Conservation (phyloP, 768 basidiomycete genomes). For the Lactarius akahatsu region DNA sequence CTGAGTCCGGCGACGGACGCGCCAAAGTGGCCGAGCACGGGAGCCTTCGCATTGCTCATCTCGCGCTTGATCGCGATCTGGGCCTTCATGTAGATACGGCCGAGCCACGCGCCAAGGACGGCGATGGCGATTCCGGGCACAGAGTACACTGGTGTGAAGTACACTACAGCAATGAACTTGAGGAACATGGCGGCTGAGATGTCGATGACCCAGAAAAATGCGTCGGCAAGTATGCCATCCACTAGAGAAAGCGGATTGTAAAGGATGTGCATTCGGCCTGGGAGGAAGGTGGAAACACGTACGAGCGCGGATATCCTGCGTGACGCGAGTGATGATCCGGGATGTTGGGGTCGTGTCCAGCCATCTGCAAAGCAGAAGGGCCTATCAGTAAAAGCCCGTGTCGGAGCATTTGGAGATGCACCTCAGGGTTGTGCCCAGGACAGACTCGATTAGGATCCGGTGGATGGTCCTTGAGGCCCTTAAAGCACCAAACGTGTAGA, state of each 20-base stretch:
- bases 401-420: constrained; percentile 40
- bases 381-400: not conserved
- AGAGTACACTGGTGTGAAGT: constrained; percentile 42
- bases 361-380: constrained; percentile 38
- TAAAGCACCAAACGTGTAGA: constrained; percentile 47
- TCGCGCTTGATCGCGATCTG: constrained; percentile 58
- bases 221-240: constrained; percentile 37
- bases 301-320: constrained; percentile 56
- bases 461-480: constrained; percentile 59
- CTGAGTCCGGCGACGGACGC: constrained; percentile 52
- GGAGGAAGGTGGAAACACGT: constrained; percentile 2
- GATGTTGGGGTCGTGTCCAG: constrained; percentile 51
- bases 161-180: constrained; percentile 40
- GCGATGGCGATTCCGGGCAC: constrained; percentile 40
- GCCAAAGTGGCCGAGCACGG: constrained; percentile 51
- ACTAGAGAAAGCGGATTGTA: constrained; percentile 30
- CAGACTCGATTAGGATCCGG: constrained; percentile 47
- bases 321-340: constrained; percentile 64
- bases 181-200: constrained; percentile 37
- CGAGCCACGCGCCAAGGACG: constrained; percentile 42
- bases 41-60: constrained; percentile 51
- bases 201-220: constrained; percentile 34
- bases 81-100: constrained; percentile 53
- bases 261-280: not conserved
- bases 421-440: constrained; percentile 61